Evolutionary conservation across 192 early-diverging fungal genomes (phyloP), one percentile per base, ranked within the genome.

Genomic region (Coemansia sp.): DNA sequence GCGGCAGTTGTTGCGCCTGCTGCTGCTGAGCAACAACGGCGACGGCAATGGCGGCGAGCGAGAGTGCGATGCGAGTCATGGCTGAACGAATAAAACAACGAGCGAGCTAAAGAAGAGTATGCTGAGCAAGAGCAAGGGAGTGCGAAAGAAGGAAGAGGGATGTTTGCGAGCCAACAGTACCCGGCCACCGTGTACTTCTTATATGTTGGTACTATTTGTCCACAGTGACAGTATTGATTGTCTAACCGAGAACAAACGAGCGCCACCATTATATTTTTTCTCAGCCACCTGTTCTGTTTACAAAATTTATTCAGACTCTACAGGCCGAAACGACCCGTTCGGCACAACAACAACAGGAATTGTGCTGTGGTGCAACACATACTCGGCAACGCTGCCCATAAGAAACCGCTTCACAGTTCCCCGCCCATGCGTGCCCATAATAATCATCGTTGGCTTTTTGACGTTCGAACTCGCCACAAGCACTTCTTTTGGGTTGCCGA

Each of bases 381-480:
- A 89, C 26, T 84, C 83, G 3, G 89, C 88, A 13, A 89, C 80
- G 61, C 85, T 86, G 50, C 88, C 88, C 57, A 90, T 78, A 19
- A 90, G 70, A 62, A 86, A 87, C 35, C 87, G 81, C 67, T 88
- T 87, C 26, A 89, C 65, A 2, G 82, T 71, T 27, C 83, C 86
- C 3, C 85, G 81, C n/a, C 89, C 89, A 60, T 86, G 77, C 2
- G 88, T 88, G 48, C 89, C 89, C 55, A 90, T 87, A 59, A 90
- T 82, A 23, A 90, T 67, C 78, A 88, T 84, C 1, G 84, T 78
- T 37, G 88, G 88, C 51, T 90, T 73, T 39, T 79, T 79, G 29
- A 73, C 61, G 19, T 73, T 79, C 19, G 71, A 61, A 67, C 67
- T 79, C 29, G 71, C 71, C n/a, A 79, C 76, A 10, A 79, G 71